These are phyloP conservation scores for Tetragonia tetragonoides DNA, from an alignment of 148 eudicot species.

Conservation along the genomic window DNA sequence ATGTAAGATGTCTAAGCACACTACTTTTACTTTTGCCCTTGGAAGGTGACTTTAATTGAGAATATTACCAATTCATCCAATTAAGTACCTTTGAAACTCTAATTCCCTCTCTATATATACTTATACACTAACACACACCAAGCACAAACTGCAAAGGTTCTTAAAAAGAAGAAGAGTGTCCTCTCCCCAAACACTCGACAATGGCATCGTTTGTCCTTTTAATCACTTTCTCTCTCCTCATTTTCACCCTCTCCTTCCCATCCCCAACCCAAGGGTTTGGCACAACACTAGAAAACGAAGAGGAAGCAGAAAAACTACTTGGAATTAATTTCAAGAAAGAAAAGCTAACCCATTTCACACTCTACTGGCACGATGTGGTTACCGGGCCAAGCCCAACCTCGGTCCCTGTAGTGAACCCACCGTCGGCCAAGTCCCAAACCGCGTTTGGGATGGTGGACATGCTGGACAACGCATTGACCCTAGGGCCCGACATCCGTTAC, in stretches of 20 bases:
- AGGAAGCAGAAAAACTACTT: background rate
- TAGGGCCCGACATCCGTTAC: slow-evolving; percentile 22
- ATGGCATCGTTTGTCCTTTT: slow-evolving; percentile 11
- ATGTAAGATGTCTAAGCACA: no score
- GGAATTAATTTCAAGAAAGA: slow-evolving; percentile 22
- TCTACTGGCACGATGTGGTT: slow-evolving; percentile 62
- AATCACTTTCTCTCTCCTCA: background rate
- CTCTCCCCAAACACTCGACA: background rate
- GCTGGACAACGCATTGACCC: slow-evolving; percentile 38
- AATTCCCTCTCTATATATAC: no score
- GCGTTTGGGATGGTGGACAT: slow-evolving; percentile 36
- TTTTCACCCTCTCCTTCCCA: slow-evolving; percentile 7
- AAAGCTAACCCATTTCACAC: slow-evolving; percentile 45
- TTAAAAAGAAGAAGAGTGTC: no score
- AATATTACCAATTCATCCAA: no score
- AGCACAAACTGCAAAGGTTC: no score
- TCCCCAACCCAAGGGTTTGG: background rate
- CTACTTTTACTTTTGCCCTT: no score
- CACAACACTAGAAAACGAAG: slow-evolving; percentile 6
- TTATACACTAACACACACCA: no score
- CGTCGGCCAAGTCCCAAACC: slow-evolving; percentile 25
- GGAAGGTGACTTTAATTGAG: no score
- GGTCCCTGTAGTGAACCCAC: slow-evolving; percentile 26
- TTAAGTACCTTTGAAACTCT: background rate
- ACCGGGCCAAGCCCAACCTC: slow-evolving; percentile 47